phyloP scores from a whole-genome alignment of 192 early-diverging fungal genomes.

The Coemansia sp. region DNA sequence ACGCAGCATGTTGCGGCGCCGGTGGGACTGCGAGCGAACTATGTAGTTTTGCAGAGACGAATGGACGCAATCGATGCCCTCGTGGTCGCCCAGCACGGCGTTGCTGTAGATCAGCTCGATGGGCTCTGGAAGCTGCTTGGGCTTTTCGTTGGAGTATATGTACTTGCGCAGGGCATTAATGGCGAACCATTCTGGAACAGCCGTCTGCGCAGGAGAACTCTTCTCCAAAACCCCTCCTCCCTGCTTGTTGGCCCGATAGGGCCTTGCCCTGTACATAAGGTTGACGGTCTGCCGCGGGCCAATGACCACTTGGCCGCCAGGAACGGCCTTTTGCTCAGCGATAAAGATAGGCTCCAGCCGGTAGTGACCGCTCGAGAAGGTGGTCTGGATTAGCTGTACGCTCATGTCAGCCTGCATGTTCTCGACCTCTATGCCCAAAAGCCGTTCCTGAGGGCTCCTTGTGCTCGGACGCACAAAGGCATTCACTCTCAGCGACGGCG shows the following conservation, averaged over 20 bases:
- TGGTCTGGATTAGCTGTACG: constrained; percentile 46
- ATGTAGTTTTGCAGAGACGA: constrained; percentile 67
- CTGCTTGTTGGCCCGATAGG: background rate
- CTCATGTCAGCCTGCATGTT: constrained; percentile 31
- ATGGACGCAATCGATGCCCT: constrained; percentile 57
- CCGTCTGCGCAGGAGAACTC: constrained; percentile 18
- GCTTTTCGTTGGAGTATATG: constrained; percentile 40
- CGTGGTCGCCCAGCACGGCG: constrained; percentile 47
- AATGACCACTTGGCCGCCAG: constrained; percentile 7
- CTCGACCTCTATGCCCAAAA: constrained; percentile 86
- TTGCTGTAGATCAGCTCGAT: constrained; percentile 43
- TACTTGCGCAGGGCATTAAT: constrained; percentile 48
- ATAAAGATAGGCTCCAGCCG: constrained; percentile 23
- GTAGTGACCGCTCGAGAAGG: constrained; percentile 38
- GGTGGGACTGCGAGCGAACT: constrained; percentile 66
- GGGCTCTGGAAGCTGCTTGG: constrained; percentile 16
- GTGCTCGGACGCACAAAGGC: constrained; percentile 87
- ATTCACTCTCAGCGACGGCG: constrained; percentile 87
- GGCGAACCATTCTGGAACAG: constrained; percentile 51
- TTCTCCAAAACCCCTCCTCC: background rate
- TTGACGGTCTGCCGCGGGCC: constrained; percentile 41
- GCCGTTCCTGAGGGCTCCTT: constrained; percentile 73
- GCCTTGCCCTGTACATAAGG: constrained; percentile 33
- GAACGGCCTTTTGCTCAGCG: background rate
- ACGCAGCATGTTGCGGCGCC: constrained; percentile 63